phyloP scores from a whole-genome alignment of 2,329 filamentous ascomycete genomes.

The Lachnellula hyalina region DNA sequence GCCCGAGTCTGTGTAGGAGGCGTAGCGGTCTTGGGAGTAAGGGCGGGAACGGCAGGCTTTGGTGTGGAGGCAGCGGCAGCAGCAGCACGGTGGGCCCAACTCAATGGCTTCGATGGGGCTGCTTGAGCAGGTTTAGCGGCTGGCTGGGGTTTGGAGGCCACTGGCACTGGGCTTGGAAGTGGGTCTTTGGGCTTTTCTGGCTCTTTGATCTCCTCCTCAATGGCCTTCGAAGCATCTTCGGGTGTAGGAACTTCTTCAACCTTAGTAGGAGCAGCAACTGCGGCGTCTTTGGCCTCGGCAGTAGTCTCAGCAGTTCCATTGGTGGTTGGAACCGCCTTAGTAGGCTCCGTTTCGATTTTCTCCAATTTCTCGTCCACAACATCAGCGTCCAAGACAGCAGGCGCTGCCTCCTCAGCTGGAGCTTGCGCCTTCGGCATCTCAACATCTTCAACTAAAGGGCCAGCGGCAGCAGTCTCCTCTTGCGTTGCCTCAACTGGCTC shows the following conservation, averaged over 20 bases:
- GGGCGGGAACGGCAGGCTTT: constrained; percentile 50
- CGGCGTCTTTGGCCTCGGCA: constrained; percentile 31
- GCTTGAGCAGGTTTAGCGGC: constrained; percentile 43
- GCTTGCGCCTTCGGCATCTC: constrained; percentile 31
- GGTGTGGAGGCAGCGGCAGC: constrained; percentile 44
- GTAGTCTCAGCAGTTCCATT: constrained; percentile 37
- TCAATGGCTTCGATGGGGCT: constrained; percentile 56
- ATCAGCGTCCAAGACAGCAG: constrained; percentile 38
- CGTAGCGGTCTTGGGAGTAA: constrained; percentile 49
- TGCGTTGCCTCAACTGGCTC: constrained; percentile 46
- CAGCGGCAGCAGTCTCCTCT: constrained; percentile 23
- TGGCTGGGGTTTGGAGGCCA: constrained; percentile 35
- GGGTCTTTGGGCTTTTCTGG: constrained; percentile 64
- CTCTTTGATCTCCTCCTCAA: constrained; percentile 52
- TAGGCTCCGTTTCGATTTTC: constrained; percentile 37
- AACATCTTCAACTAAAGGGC: constrained; percentile 27
- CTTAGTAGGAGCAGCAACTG: constrained; percentile 23
- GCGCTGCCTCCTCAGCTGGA: constrained; percentile 32
- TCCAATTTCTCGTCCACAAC: constrained; percentile 73
- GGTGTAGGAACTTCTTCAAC: constrained; percentile 35
- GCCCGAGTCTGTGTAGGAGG: constrained; percentile 50
- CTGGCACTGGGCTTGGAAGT: constrained; percentile 49
- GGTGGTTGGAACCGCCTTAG: constrained; percentile 36
- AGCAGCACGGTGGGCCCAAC: constrained; percentile 67
- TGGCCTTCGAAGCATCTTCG: constrained; percentile 46